Conservation (phyloP, 257 asterid genomes). For the Datura wrightii region DNA sequence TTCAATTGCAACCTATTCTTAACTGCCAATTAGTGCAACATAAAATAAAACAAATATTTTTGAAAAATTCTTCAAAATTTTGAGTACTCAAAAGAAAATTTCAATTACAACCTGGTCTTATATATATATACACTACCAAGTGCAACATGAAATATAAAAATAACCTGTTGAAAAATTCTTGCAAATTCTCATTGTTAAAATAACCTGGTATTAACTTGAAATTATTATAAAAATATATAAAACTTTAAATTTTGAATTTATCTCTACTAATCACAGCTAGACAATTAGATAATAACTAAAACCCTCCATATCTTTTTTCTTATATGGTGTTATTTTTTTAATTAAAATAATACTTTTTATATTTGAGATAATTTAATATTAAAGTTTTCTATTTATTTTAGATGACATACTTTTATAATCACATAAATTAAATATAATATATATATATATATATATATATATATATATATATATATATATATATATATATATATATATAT, state of each 20-base stretch:
- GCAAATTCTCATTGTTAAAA: neutral
- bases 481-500: neutral
- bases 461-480: neutral
- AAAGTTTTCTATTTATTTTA: neutral
- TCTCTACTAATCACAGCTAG: too few relatives aligned
- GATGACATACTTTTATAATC: neutral
- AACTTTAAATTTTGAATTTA: neutral
- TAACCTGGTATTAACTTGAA: neutral
- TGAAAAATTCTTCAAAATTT: neutral
- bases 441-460: neutral
- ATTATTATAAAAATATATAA: too few relatives aligned
- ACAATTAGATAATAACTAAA: too few relatives aligned
- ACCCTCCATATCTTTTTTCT: neutral
- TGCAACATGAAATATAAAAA: neutral
- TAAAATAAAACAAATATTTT: neutral
- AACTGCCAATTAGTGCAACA: neutral
- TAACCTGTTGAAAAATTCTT: neutral
- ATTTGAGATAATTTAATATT: neutral
- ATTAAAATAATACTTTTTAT: neutral
- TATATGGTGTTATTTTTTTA: too few relatives aligned
- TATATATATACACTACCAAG: neutral
- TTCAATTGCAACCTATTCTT: neutral
- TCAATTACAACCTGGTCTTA: neutral
- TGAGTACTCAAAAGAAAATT: neutral
- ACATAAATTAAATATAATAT: neutral